Base-by-base conservation (phyloP, 352 stramenopile species). In the Pythium aristosporum region DNA sequence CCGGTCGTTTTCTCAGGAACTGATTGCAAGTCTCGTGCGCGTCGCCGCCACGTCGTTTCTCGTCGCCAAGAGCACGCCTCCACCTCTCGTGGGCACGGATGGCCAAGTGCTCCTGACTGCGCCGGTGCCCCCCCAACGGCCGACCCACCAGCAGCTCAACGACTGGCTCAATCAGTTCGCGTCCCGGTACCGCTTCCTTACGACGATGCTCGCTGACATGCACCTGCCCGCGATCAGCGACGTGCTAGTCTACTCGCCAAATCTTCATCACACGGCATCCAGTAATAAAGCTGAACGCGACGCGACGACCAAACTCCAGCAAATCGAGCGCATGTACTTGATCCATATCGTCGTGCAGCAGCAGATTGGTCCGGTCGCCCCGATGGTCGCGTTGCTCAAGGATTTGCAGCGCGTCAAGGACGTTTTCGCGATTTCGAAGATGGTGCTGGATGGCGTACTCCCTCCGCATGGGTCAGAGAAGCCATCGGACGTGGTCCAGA, bases 321-420 rank as follows among this genome's bases (percentile, higher is more conserved):
- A 93, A 57, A 83, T 93, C 21, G 86, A 94, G 25, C 76, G 76
- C 6, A 84, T 94, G 77, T 83, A 73, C 20, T 68, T 63, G 32
- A n/a, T 89, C 15, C 58, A 63, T 13, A 39, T 70, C 18, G 79
- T 87, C 63, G 74, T 86, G 10, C 53, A 52, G 15, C 37, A 64
- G 36, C 58, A 71, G 12, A 55, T 75, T 20, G 63, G 58, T 2
- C 66, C 65, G 2, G 36, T 69, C 3, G 21, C 25, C 10, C 65
- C 64, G 11, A 73, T 76, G 69, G 47, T 65, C 15, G 47, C 46
- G 42, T 20, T 76, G 23, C 18, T 71, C 11, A 46, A 25, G 8
- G 36, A 66, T 21, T 69, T 71, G 9, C 69, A 66, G 9, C 37
- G 39, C 1, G 18, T 69, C 9, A 39, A 47, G 18, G 50, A 68